Conservation (phyloP, 1,284 basidiomycete species). For the Hemileia vastatrix region DNA sequence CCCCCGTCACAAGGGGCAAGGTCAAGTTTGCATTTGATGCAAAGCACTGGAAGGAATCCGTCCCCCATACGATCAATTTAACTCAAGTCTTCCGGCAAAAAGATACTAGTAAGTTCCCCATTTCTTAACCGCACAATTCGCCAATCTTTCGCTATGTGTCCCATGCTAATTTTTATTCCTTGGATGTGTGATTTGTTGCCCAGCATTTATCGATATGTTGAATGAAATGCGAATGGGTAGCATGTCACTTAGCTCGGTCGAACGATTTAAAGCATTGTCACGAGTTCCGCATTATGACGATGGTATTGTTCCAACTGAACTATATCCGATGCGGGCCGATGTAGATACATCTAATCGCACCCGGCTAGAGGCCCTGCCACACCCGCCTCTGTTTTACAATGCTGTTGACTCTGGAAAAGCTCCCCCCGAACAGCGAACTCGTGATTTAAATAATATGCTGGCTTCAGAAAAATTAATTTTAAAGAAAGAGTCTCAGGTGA, state of each 20-base stretch:
- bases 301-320: conserved; percentile 67
- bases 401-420: conserved; percentile 28
- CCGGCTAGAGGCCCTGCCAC: conserved; percentile 50
- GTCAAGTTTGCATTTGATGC: conserved; percentile 80
- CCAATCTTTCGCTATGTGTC: background rate
- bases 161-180: conserved; percentile 24
- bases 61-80: conserved; percentile 70
- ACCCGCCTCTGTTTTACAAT: conserved; percentile 23
- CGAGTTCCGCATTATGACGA: conserved; percentile 57
- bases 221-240: conserved; percentile 79
- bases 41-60: conserved; percentile 62
- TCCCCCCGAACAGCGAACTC: conserved; percentile 5
- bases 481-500: conserved; percentile 57
- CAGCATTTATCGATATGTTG: conserved; percentile 77
- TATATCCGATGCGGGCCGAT: conserved; percentile 76
- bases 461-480: conserved; percentile 51
- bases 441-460: conserved; percentile 38
- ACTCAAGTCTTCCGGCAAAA: conserved; percentile 74
- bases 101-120: conserved; percentile 45
- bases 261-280: conserved; percentile 55
- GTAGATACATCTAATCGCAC: conserved; percentile 65
- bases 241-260: conserved; percentile 54
- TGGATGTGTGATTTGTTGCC: conserved; percentile 29
- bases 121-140: conserved; percentile 29
- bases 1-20: conserved; percentile 59